Percentiles rank a stretch among this genome's conserved stretches.
These are phyloP conservation scores for Galeopsis tetrahit DNA, from an alignment of 257 asterid genomes.

Conservation along the genomic window DNA sequence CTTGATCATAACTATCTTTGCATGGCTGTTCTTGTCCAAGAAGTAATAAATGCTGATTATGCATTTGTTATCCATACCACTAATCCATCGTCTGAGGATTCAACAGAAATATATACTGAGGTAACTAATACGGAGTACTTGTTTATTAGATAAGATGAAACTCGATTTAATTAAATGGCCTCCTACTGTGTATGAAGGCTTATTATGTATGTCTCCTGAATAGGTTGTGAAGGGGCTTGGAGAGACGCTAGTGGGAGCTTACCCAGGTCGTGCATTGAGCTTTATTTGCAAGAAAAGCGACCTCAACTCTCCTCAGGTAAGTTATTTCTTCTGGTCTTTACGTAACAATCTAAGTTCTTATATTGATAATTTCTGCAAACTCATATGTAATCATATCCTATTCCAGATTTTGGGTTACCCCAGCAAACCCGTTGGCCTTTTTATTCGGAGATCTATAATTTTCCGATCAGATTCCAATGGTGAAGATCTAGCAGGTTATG, in stretches of 20 bases:
- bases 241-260: slow-evolving; percentile 98
- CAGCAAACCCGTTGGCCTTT: slow-evolving; percentile 97
- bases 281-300: slow-evolving; percentile 84
- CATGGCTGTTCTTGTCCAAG: slow-evolving; percentile 99
- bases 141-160: neutral
- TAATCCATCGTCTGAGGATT: slow-evolving; percentile 92
- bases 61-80: slow-evolving; percentile 99
- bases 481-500: slow-evolving; percentile 98
- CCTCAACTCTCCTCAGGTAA: slow-evolving; percentile 81
- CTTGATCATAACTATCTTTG: slow-evolving; percentile 91
- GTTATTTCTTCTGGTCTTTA: slow-evolving; percentile 15
- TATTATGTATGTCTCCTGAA: slow-evolving; percentile 36
- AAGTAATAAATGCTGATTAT: slow-evolving; percentile 94
- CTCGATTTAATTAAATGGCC: slow-evolving; percentile 16
- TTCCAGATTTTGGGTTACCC: slow-evolving; percentile 95
- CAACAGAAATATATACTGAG: slow-evolving; percentile 96
- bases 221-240: slow-evolving; percentile 99
- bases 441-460: slow-evolving; percentile 75
- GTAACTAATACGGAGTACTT: slow-evolving; percentile 43
- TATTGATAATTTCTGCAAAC: slow-evolving; percentile 16
- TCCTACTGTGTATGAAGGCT: slow-evolving; percentile 2
- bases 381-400: slow-evolving; percentile 21
- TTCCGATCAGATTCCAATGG: slow-evolving; percentile 99
- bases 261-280: slow-evolving; percentile 99
- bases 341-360: neutral